Evolutionary conservation across 2,329 filamentous ascomycete species (phyloP).

Genomic region (Tolypocladium paradoxum): DNA sequence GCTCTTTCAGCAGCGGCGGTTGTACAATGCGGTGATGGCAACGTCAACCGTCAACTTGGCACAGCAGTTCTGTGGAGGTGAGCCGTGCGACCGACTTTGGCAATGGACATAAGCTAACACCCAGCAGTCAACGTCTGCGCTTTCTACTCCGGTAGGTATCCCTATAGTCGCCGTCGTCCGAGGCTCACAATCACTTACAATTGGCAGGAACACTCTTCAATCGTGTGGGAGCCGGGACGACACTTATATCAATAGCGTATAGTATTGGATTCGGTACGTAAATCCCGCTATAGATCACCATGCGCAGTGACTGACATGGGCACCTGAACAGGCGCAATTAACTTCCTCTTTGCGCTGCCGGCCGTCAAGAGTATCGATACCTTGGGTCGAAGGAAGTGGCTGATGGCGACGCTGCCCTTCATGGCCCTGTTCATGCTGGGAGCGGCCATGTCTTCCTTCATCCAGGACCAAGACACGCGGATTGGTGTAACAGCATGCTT

Average conservation of each 20-base stretch:
- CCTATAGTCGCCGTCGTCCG: neutral
- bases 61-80: constrained; percentile 22
- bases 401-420: constrained; percentile 29
- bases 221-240: constrained; percentile 8
- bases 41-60: constrained; percentile 20
- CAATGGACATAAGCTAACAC: neutral
- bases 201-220: constrained; percentile 13
- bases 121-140: constrained; percentile 27
- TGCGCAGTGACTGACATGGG: neutral
- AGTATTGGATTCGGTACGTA: constrained; percentile 19
- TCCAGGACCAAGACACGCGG: constrained; percentile 9
- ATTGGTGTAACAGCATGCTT: constrained; percentile 24
- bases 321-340: constrained; percentile 19
- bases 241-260: constrained; percentile 14
- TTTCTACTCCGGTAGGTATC: constrained; percentile 29
- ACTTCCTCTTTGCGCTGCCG: constrained; percentile 30
- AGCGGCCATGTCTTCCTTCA: constrained; percentile 22
- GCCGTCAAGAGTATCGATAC: constrained; percentile 23
- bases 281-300: neutral
- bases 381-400: constrained; percentile 31
- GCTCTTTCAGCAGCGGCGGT: constrained; percentile 15
- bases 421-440: constrained; percentile 31
- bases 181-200: neutral
- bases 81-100: constrained; percentile 1
- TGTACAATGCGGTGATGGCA: constrained; percentile 20